Conservation (phyloP, 257 asterid species). For the Perilla frutescens region DNA sequence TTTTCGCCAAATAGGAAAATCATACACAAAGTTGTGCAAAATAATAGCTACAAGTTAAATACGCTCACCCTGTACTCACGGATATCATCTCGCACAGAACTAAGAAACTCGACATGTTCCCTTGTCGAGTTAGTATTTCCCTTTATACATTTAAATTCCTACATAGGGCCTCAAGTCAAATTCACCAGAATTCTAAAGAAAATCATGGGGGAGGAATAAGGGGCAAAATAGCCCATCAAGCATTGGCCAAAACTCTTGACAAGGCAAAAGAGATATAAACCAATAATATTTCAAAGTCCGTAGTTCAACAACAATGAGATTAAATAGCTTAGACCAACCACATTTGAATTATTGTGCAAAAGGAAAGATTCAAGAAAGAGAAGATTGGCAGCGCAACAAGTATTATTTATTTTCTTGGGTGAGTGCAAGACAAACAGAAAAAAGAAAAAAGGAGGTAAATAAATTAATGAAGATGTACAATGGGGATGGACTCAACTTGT, state of each 20-base stretch:
- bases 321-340: constrained; percentile 3
- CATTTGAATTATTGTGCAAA: neutral
- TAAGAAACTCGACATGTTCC: constrained; percentile 93
- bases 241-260: constrained; percentile 12
- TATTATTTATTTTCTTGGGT: neutral
- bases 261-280: neutral
- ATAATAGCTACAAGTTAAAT: neutral
- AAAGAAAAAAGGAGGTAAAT: neutral
- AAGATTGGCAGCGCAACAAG: neutral
- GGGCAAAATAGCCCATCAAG: constrained; percentile 3
- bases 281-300: neutral
- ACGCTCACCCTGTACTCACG: constrained; percentile 79
- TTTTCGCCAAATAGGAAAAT: constrained; percentile 24
- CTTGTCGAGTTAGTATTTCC: constrained; percentile 82
- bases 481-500: neutral
- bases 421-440: neutral
- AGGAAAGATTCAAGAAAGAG: neutral
- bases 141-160: constrained; percentile 89
- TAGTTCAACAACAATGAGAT: constrained; percentile 6
- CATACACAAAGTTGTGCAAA: constrained; percentile 17
- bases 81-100: constrained; percentile 89
- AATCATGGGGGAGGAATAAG: neutral
- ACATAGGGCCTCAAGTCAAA: constrained; percentile 33
- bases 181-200: constrained; percentile 20
- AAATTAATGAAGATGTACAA: neutral